Evolutionary conservation across 148 eudicot genomes (phyloP).

Genomic region (Chenopodium album): DNA sequence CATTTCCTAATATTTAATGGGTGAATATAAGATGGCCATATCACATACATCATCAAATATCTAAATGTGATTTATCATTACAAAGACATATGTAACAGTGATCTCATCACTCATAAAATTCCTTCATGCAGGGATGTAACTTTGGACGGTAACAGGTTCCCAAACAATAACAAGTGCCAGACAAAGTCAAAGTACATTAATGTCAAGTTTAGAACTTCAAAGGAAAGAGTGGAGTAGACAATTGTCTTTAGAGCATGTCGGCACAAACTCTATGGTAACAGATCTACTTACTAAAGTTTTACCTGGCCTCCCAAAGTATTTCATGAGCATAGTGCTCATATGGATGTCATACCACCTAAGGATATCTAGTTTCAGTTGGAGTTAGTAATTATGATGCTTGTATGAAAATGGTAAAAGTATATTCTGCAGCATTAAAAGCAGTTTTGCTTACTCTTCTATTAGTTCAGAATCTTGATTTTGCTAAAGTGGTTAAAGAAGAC

Average conservation of each 20-base stretch:
- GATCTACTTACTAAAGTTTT: slow-evolving; percentile 8
- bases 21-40: neutral
- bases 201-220: neutral
- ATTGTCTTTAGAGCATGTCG: neutral
- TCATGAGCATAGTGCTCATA: slow-evolving; percentile 12
- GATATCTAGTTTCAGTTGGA: neutral
- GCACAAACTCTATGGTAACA: neutral
- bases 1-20: neutral
- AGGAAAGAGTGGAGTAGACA: neutral
- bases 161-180: neutral
- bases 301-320: neutral
- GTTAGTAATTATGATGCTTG: neutral
- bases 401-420: neutral
- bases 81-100: neutral
- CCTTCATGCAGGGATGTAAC: no score
- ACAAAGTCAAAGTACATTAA: neutral
- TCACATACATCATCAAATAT: neutral
- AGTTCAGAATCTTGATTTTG: neutral
- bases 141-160: no score
- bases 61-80: neutral
- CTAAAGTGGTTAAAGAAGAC: neutral
- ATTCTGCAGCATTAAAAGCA: neutral
- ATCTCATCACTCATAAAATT: neutral
- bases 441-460: neutral
- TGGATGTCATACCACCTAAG: neutral